A percentile compares a stretch with the other conserved stretches of the same genome.
Conservation (phyloP, 345 rosid species). For the Populus nigra region DNA sequence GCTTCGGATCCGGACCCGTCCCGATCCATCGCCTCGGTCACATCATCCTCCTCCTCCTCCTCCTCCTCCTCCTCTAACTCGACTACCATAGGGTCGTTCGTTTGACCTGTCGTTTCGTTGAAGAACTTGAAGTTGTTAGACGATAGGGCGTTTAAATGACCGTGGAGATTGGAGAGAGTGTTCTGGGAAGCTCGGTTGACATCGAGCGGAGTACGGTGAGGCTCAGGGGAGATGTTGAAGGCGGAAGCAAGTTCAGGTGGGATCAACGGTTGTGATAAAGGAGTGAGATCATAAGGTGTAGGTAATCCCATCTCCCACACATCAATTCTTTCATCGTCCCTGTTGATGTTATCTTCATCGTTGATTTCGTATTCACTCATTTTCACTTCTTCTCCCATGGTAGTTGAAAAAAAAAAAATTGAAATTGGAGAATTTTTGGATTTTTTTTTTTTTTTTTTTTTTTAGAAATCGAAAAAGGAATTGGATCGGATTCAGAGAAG, state of each 20-base stretch:
- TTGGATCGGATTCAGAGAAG: slow-evolving; percentile 18
- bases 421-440: neutral
- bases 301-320: slow-evolving; percentile 97
- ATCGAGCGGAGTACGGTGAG: slow-evolving; percentile 49
- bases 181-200: slow-evolving; percentile 70
- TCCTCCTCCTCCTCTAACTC: slow-evolving; percentile 44
- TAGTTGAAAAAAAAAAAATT: neutral
- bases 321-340: slow-evolving; percentile 52
- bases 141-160: slow-evolving; percentile 26
- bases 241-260: slow-evolving; percentile 81
- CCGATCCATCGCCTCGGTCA: slow-evolving; percentile 27
- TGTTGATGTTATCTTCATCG: slow-evolving; percentile 15
- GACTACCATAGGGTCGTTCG: slow-evolving; percentile 31
- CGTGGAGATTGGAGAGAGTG: slow-evolving; percentile 57
- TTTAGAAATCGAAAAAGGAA: neutral
- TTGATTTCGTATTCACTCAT: slow-evolving; percentile 33
- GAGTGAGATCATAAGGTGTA: slow-evolving; percentile 59
- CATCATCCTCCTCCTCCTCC: slow-evolving; percentile 36
- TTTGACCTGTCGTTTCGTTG: slow-evolving; percentile 20
- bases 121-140: slow-evolving; percentile 41
- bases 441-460: too few relatives aligned
- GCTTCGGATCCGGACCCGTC: slow-evolving; percentile 59
- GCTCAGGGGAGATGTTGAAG: slow-evolving; percentile 71
- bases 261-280: slow-evolving; percentile 62
- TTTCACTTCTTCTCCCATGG: slow-evolving; percentile 48